Percentiles rank a stretch among this genome's conserved stretches.
Conservation (phyloP, 805 yeast genomes). For the Gaillardinia entomophila region DNA sequence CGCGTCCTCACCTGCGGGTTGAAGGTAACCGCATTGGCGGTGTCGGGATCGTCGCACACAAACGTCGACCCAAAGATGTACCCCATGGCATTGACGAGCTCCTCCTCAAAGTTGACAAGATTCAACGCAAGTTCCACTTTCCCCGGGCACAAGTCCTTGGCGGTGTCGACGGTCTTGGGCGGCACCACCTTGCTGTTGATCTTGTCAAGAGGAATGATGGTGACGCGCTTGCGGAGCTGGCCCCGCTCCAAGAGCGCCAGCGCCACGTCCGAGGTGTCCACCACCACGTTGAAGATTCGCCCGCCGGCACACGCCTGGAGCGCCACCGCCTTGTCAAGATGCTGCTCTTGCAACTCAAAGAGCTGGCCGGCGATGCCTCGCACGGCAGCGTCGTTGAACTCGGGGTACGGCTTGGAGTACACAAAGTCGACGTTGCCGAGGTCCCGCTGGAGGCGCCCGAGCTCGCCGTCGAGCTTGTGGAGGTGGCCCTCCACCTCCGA, state of each 20-base stretch:
- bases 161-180: slow-evolving; percentile 48
- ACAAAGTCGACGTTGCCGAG: slow-evolving; percentile 72
- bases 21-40: slow-evolving; percentile 86
- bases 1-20: slow-evolving; percentile 74
- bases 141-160: slow-evolving; percentile 73
- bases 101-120: slow-evolving; percentile 66
- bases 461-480: slow-evolving; percentile 38
- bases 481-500: slow-evolving; percentile 37
- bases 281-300: slow-evolving; percentile 81
- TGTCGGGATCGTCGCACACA: slow-evolving; percentile 78
- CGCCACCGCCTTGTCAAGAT: slow-evolving; percentile 66
- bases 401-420: slow-evolving; percentile 57
- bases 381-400: slow-evolving; percentile 58
- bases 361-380: slow-evolving; percentile 89
- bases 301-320: slow-evolving; percentile 94
- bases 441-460: slow-evolving; percentile 53
- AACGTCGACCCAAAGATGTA: slow-evolving; percentile 88
- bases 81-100: slow-evolving; percentile 77
- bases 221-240: slow-evolving; percentile 71
- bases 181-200: slow-evolving; percentile 59
- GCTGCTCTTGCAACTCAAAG: slow-evolving; percentile 54
- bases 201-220: slow-evolving; percentile 88
- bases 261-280: slow-evolving; percentile 83
- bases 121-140: slow-evolving; percentile 88
- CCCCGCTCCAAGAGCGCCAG: slow-evolving; percentile 76